A percentile compares a stretch with the other conserved stretches of the same genome.
phyloP scores from a whole-genome alignment of 208 protist genomes.

The Acanthamoeba castellanii region DNA sequence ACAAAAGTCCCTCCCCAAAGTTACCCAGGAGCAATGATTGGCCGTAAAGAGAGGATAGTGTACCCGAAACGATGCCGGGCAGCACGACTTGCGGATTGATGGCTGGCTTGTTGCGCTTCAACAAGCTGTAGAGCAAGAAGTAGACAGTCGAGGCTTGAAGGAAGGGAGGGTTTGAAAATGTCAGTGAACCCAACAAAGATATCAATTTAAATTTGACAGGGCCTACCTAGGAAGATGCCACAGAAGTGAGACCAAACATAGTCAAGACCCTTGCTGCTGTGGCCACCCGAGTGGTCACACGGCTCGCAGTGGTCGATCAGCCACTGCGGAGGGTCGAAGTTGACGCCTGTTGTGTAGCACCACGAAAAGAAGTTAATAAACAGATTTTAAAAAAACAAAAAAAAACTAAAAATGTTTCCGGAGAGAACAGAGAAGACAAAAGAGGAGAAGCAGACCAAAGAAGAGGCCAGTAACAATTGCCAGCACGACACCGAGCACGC shows the following conservation, averaged over 20 bases:
- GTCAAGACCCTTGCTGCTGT: constrained; percentile 56
- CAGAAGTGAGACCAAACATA: constrained; percentile 76
- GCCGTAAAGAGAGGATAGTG: too few relatives aligned
- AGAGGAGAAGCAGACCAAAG: too few relatives aligned
- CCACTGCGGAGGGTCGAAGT: too few relatives aligned
- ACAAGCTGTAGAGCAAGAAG: constrained; percentile 44
- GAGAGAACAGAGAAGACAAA: too few relatives aligned
- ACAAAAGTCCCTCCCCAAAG: too few relatives aligned
- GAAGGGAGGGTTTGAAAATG: too few relatives aligned
- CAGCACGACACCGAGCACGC: not conserved
- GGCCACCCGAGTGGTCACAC: not conserved
- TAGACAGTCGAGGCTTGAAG: constrained; percentile 14
- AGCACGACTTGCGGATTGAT: constrained; percentile 63
- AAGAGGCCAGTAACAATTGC: constrained; percentile 37
- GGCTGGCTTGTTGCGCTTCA: constrained; percentile 73
- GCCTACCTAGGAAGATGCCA: constrained; percentile 61
- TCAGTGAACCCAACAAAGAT: too few relatives aligned
- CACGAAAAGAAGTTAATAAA: too few relatives aligned
- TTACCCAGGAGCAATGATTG: too few relatives aligned
- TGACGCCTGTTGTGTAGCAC: too few relatives aligned
- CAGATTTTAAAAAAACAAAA: too few relatives aligned
- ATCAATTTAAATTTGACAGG: not conserved
- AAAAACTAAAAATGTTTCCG: too few relatives aligned
- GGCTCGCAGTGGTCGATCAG: not conserved
- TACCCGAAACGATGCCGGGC: constrained; percentile 64